Evolutionary conservation across 345 rosid genomes (phyloP), one percentile per base, ranked within the genome.

Genomic region (Hibiscus mutabilis): DNA sequence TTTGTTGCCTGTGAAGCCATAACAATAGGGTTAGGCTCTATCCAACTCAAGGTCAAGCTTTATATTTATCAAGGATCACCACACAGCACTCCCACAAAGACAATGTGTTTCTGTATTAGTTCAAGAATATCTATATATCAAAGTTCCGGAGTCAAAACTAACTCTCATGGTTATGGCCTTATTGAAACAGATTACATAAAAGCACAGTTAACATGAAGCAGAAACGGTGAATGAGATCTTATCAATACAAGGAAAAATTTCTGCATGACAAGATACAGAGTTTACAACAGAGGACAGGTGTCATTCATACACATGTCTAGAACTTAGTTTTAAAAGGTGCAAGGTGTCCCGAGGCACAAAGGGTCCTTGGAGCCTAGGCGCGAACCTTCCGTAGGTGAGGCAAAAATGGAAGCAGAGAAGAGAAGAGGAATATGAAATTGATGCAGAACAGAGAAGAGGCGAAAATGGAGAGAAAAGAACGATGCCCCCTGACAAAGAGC

Each of bases 161-260:
- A 97, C 82, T 86, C 84, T 98, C 96, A 96, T 46, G 91, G 77
- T 84, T 88, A 89, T 97, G 68, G 96, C 98, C 84, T 92, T 46
- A 10, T 47, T 16, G 6, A 47, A 46, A 27, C 33, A 18, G 70
- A 49, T 27, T 16, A 47, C 16, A 7, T 47, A 47, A 66, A 25
- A 66, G 40, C 40, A 47, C 9, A 10, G 22, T 25, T 8, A 56
- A 47, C 24, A 66, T 15, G 58, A 66, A 14, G 46, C 2, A 46
- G 7, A 65, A 40, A 66, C 69, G 25, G 57, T 19, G 25, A 66
- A 47, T 47, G 37, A 27, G 8, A 47, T 47, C 40, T 66, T 66
- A 66, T 66, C 70, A 22, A 10, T 6, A 25, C 37, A 66, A 1
- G 22, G 31, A 37, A 19, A 29, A 5, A 31, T 11, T 57, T 68